Percentiles rank a stretch among this genome's conserved stretches.
Evolutionary conservation across 73 alveolate species (phyloP).

Genomic region (Stentor roeselii): DNA sequence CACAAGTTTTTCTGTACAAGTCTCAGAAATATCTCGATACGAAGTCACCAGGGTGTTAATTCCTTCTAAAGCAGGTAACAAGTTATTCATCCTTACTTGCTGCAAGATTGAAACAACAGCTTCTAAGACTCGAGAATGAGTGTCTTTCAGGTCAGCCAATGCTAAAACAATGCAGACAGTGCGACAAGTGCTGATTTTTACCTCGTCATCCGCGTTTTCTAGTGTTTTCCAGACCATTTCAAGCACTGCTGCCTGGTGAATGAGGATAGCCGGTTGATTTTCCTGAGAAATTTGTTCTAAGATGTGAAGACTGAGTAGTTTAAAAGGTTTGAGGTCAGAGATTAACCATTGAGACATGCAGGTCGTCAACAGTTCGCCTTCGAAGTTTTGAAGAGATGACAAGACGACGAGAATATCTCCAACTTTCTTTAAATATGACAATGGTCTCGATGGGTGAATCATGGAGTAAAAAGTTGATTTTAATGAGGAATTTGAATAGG

Average conservation of each 20-base stretch:
- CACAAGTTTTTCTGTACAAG: neutral
- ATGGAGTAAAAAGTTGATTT: neutral
- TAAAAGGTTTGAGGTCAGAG: neutral
- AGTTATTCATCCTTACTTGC: neutral
- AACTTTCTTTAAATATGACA: neutral
- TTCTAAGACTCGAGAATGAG: neutral
- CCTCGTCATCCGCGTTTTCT: neutral
- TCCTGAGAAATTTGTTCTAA: neutral
- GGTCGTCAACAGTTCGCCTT: neutral
- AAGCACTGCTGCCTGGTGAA: neutral
- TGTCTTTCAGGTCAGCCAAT: neutral
- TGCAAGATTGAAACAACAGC: neutral
- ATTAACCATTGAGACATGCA: neutral
- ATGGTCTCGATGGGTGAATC: neutral
- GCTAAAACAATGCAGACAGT: neutral
- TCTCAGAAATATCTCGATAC: neutral
- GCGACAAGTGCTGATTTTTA: neutral
- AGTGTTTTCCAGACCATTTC: neutral
- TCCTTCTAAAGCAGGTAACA: neutral
- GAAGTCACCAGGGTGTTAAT: neutral
- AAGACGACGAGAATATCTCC: neutral
- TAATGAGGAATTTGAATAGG: neutral
- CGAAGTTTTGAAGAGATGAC: neutral
- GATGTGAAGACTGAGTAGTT: neutral
- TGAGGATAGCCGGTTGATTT: neutral